Percentiles rank a stretch among this genome's conserved stretches.
phyloP scores from a whole-genome alignment of 1,284 basidiomycete species.

The Fomitopsis palustris region DNA sequence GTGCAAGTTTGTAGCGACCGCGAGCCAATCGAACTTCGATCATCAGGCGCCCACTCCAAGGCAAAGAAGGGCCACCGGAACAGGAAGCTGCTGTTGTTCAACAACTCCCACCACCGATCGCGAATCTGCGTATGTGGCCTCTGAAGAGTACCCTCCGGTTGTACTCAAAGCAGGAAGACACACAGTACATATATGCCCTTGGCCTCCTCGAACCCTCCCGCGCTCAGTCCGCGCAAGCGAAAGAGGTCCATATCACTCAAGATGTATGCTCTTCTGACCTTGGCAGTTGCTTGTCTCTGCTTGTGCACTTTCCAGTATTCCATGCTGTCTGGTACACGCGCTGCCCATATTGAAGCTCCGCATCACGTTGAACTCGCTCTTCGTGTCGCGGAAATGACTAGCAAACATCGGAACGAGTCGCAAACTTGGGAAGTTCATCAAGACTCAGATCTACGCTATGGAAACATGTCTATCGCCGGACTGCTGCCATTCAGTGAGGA shows the following conservation, averaged over 20 bases:
- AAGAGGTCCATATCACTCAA: neutral
- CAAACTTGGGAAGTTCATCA: neutral
- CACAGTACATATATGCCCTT: neutral
- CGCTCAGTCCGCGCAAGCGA: neutral
- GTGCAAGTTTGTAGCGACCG: too few relatives aligned
- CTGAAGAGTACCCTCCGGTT: neutral
- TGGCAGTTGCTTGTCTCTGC: neutral
- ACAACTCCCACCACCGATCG: neutral
- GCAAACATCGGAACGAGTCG: neutral
- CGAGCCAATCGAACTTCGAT: neutral
- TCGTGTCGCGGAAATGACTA: neutral
- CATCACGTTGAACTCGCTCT: neutral
- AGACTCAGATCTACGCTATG: neutral
- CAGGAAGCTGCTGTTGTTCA: neutral
- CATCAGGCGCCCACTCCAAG: neutral
- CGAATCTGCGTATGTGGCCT: neutral
- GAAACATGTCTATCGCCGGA: neutral
- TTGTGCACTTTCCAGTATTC: neutral
- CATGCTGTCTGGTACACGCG: neutral
- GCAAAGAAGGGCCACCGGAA: neutral
- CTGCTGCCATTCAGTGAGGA: neutral
- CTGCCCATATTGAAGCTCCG: neutral
- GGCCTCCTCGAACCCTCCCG: neutral
- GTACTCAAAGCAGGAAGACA: too few relatives aligned
- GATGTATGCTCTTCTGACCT: neutral